Evolutionary conservation across 305 asterid species (phyloP).

Genomic region (Salvia sclarea): DNA sequence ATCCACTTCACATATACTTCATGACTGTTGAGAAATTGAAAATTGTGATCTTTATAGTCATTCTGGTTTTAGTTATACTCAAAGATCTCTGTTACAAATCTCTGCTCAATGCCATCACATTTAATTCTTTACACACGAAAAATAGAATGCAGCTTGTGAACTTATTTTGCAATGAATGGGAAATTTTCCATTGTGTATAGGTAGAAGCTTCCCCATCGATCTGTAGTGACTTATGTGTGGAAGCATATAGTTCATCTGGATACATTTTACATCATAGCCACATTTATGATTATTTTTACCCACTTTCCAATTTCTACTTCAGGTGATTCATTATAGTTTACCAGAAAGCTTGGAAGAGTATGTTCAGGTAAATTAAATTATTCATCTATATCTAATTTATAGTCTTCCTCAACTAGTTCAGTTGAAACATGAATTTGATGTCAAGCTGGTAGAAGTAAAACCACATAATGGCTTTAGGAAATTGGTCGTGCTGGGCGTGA

Average conservation of each 20-base stretch:
- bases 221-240: not conserved
- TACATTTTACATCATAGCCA: conserved; percentile 14
- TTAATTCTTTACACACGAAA: not conserved
- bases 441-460: conserved; percentile 32
- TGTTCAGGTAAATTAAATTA: conserved; percentile 75
- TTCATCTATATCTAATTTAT: not conserved
- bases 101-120: conserved; percentile 1
- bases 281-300: conserved; percentile 18
- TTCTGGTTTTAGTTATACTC: conserved; percentile 2
- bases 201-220: not conserved
- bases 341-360: conserved; percentile 99
- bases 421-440: not conserved
- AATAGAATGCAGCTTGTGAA: conserved; percentile 4
- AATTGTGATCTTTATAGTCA: not conserved
- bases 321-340: conserved; percentile 94
- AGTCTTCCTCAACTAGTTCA: conserved; percentile 26
- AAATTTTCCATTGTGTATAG: not conserved
- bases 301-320: conserved; percentile 36
- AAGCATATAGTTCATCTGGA: not conserved
- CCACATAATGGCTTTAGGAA: conserved; percentile 55
- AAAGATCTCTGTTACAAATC: conserved; percentile 14
- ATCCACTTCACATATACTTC: not conserved
- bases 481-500: conserved; percentile 99
- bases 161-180: not conserved
- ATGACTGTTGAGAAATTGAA: conserved; percentile 12